phyloP scores from a whole-genome alignment of 176 grass and related monocot species.

The Chloris gayana region DNA sequence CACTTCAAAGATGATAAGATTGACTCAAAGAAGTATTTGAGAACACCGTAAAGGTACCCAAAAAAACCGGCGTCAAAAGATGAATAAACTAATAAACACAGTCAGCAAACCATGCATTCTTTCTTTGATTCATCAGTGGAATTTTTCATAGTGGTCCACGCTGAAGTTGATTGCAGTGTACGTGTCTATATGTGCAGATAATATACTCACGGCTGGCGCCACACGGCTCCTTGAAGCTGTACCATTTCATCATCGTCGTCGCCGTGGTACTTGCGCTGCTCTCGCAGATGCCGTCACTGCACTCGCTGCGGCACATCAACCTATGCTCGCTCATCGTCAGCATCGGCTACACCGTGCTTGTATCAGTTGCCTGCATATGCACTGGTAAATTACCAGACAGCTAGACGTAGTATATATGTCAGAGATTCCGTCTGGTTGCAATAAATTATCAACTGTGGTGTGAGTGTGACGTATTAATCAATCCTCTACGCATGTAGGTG shows the following conservation, averaged over 20 bases:
- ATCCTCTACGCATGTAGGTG: constrained; percentile 18
- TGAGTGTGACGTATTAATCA: neutral
- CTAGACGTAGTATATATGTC: neutral
- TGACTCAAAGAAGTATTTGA: too few species aligned
- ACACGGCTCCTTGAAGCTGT: constrained; percentile 64
- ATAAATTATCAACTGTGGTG: neutral
- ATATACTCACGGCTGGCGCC: constrained; percentile 71
- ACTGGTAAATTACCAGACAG: constrained; percentile 36
- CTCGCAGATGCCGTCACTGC: constrained; percentile 87
- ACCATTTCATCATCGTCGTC: constrained; percentile 85
- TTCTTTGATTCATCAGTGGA: neutral
- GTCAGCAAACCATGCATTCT: too few species aligned
- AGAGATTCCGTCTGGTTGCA: neutral
- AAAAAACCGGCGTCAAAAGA: too few species aligned
- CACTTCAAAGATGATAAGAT: too few species aligned
- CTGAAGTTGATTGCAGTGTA: too few species aligned
- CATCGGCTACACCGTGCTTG: constrained; percentile 70
- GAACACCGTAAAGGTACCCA: too few species aligned
- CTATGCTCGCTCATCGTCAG: constrained; percentile 71
- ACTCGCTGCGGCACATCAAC: constrained; percentile 88
- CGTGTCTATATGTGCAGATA: constrained; percentile 43
- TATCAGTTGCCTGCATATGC: constrained; percentile 62
- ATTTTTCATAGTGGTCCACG: neutral
- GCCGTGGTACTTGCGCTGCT: constrained; percentile 63
- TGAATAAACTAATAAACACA: too few species aligned